Base-by-base conservation (phyloP, 2,329 filamentous ascomycete species). In the Didymella sp. region DNA sequence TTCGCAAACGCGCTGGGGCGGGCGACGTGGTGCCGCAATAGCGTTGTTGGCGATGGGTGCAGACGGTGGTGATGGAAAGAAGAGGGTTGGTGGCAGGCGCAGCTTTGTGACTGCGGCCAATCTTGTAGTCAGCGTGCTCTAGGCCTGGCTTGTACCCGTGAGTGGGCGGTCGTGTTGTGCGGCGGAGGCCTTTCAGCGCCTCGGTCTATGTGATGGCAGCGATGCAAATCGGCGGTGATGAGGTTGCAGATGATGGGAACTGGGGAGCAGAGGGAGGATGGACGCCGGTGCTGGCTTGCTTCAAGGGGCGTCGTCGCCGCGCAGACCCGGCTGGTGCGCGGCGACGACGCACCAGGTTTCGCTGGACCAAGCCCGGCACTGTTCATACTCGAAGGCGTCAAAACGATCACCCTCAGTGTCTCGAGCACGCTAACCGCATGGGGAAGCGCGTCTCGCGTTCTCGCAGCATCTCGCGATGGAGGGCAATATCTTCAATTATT, bases 21-120 rank as follows among this genome's bases (percentile, higher is more conserved):
- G 66, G 61, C 68, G 60, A 56, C 61, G 66, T 56, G 57, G 62
- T 64, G 64, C 53, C 57, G 60, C 61, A 59, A 42, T 35, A 62
- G 38, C 21, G 60, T 51, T 41, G 60, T 51, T 41, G 27, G 59
- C 48, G 63, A 61, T 59, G 63, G 51, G 51, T 50, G 58, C 44
- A 54, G 62, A 28, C 35, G 60, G 45, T 43, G 62, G 47, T 57
- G 62, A 33, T 58, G 49, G 38, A 17, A n/a, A 35, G 15, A 31
- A 21, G n/a, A 31, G 56, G 30, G 47, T 49, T 51, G 51, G 50
- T 58, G 43, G 48, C 27, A 35, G 28, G 47, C 45, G 48, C 28
- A 28, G 47, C 15, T 27, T 51, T 45, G 51, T 33, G 42, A 47
- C 35, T 37, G 41, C 37, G 53, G 35, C 33, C 37, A 25, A 35